These are phyloP conservation scores for Fusarium robinianum DNA, from an alignment of 2,329 filamentous ascomycete genomes.

Conservation along the genomic window DNA sequence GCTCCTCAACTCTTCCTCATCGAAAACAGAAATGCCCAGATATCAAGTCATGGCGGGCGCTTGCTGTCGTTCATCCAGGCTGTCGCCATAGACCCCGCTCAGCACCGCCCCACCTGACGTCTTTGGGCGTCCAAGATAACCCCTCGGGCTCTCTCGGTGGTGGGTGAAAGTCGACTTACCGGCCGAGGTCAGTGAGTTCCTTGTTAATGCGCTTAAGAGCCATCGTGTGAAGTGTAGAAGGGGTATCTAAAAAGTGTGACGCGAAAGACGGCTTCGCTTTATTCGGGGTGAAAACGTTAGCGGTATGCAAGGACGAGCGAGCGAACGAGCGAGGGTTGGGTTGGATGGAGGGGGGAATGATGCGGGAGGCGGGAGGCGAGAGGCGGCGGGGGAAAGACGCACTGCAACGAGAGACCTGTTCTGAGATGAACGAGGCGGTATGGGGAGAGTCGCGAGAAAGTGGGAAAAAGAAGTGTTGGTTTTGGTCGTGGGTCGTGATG, in stretches of 20 bases:
- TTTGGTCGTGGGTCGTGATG: slow-evolving; percentile 13
- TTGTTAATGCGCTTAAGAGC: slow-evolving; percentile 95
- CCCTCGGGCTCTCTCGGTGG: slow-evolving; percentile 27
- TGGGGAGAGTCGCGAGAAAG: slow-evolving; percentile 1
- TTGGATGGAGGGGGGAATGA: neutral
- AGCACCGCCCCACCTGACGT: slow-evolving; percentile 45
- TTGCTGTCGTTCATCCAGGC: slow-evolving; percentile 18
- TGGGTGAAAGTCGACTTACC: slow-evolving; percentile 59
- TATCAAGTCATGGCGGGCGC: slow-evolving; percentile 19
- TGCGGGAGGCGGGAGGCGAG: neutral
- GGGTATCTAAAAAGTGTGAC: slow-evolving; percentile 36
- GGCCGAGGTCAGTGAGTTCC: slow-evolving; percentile 87
- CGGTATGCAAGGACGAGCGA: slow-evolving; percentile 21
- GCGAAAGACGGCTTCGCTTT: slow-evolving; percentile 37
- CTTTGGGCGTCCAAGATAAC: slow-evolving; percentile 36
- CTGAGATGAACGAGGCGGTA: slow-evolving; percentile 19
- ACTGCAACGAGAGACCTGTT: slow-evolving; percentile 36
- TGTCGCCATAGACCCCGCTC: slow-evolving; percentile 43
- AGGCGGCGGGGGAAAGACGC: slow-evolving; percentile 31
- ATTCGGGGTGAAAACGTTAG: slow-evolving; percentile 33
- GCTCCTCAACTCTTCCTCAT: slow-evolving; percentile 6
- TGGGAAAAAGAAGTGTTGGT: slow-evolving; percentile 6
- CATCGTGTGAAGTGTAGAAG: slow-evolving; percentile 58
- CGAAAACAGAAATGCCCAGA: neutral
- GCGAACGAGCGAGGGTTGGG: slow-evolving; percentile 20